Base-by-base conservation (phyloP, 2,329 filamentous ascomycete species). In the Pseudogymnoascus sp. region DNA sequence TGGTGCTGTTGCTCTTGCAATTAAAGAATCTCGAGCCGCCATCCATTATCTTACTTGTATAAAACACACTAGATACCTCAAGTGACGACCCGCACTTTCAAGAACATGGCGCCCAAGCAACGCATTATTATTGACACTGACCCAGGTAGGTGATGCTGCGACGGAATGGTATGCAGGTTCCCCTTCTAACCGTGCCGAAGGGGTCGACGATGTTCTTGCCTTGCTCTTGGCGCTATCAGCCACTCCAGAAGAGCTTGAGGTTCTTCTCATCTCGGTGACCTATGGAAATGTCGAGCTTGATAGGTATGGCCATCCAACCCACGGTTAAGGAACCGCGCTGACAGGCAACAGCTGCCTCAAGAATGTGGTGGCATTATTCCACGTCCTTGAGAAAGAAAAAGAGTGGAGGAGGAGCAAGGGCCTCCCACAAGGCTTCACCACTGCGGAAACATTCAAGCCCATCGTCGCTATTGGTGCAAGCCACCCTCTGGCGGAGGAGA, bases 101-200 rank as follows among this genome's bases (percentile, higher is more conserved):
- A 5, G 23, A 53, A 31, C 15, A 90, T 90, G 87, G 80, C 84
- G 63, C 83, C 87, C 28, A 86, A 85, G 70, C 86, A 84, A 71
- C 87, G 88, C 71, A 87, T 99, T 69, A 97, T 99, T 71, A 95
- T 99, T 71, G 95, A 99, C 74, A 97, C 93, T 2, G 95, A 97
- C 74, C 93, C 93, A 69, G 78, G 93, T 90, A 80, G 69, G 75
- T 44, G n/a, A 26, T 28, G 15, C 21, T 19, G 15, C 9, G 26
- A 19, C 26, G 21, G 28, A 19, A 35, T 44, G 50, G 8, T 8
- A 53, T 53, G 47, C 26, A 31, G 1, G 26, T 4, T 13, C 17
- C 26, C 63, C 67, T 40, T 66, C 64, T 59, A 64, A 68, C 47
- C 40, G 33, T n/a, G 13, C 11, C 35, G 13, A 62, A 85, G 92